Base-by-base conservation (phyloP, 768 basidiomycete species). In the Melanogaster broomeanus region DNA sequence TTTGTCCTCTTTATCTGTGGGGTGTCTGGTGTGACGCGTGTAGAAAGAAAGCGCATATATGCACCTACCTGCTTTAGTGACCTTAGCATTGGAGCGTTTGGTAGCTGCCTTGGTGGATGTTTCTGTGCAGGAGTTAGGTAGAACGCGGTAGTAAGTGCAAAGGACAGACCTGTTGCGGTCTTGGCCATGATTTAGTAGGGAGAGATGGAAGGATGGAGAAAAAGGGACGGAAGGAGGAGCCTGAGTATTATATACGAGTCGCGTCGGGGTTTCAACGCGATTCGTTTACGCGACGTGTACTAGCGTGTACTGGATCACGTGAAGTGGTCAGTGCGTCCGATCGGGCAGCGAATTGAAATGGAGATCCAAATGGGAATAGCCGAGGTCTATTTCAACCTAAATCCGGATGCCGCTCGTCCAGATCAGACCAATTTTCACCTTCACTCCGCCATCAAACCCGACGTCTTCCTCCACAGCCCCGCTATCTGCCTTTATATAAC, bases 21-120 rank as follows among this genome's bases (percentile, higher is more conserved):
- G 8, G 13, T 45, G 30, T 16, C 15, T 35, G 38, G 51, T 24
- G 15, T 30, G 44, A 19, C 38, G 15, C 30, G 12, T 21, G 25
- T 18, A 28, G 18, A 37, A 39, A 48, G 41, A 19, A 19, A 53
- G 31, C 21, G 51, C 45, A 43, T 34, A 48, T 42, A 49, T 18
- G 11, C 21, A 62, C 70, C 12, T 42, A 73, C 73, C 71, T 39
- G 61, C 66, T 48, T 76, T 73, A 37, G 65, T 66, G 8, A 75
- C 68, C 65, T 74, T 80, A 8, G 69, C 65, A 42, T 76, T 82
- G 47, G 79, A 78, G 3, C 73, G 63, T 61, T 79, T 81, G 8
- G 81, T 81, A n/a, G 83, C 81, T 1, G 76, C 58, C 69, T 83
- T 84, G 42, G 80, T 80, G 53, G 72, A 74, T 6, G 78, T 80